Conservation (phyloP, 805 yeast genomes). For the Metschnikowia lochheadii region DNA sequence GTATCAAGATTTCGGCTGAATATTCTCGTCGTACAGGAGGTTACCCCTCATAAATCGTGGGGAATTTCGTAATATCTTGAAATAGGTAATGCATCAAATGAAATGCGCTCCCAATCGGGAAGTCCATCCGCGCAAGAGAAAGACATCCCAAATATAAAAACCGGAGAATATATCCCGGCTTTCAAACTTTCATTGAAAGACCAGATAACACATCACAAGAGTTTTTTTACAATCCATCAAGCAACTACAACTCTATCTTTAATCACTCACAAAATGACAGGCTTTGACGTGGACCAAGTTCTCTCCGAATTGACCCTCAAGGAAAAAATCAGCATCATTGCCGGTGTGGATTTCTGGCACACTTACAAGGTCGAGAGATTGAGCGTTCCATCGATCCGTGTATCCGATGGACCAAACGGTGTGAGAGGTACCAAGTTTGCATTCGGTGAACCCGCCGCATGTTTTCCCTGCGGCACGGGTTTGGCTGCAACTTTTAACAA, state of each 20-base stretch:
- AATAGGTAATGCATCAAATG: background rate
- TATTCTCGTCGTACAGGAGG: background rate
- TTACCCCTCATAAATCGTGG: background rate
- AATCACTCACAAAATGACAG: slow-evolving; percentile 8
- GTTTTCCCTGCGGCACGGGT: slow-evolving; percentile 35
- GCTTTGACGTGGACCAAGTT: slow-evolving; percentile 22
- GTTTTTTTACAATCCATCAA: background rate
- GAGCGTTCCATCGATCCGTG: slow-evolving; percentile 44
- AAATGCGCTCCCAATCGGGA: background rate
- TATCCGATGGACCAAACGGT: slow-evolving; percentile 36
- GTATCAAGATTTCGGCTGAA: background rate
- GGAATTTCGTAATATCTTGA: background rate
- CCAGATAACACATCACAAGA: background rate
- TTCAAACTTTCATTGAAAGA: background rate
- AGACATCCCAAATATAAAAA: background rate
- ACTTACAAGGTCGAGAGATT: slow-evolving; percentile 38
- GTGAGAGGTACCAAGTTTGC: slow-evolving; percentile 29
- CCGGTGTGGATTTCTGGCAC: slow-evolving; percentile 51
- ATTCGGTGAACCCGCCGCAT: slow-evolving; percentile 27
- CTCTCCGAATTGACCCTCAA: slow-evolving; percentile 23
- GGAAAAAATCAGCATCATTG: slow-evolving; percentile 28
- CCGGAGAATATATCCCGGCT: background rate
- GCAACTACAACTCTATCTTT: background rate
- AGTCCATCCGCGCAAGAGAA: background rate
- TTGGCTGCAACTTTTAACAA: slow-evolving; percentile 30